Evolutionary conservation across 2,329 filamentous ascomycete species (phyloP).

Genomic region (Penicillium sp.): DNA sequence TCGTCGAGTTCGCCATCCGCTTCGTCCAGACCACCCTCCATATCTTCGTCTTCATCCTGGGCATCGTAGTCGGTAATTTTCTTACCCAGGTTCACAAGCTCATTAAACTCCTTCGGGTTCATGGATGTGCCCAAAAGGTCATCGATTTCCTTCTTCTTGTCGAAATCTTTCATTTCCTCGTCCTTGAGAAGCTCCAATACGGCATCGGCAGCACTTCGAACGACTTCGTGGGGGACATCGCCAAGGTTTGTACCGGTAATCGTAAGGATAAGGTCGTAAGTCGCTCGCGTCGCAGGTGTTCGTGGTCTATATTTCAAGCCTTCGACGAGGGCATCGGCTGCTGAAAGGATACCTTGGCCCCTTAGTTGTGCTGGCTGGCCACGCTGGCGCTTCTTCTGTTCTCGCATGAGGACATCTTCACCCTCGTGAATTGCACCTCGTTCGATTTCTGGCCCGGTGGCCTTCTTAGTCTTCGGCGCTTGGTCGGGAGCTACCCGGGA

Average conservation of each 20-base stretch:
- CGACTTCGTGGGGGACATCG: slow-evolving; percentile 87
- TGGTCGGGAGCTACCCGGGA: slow-evolving; percentile 74
- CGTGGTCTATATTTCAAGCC: slow-evolving; percentile 88
- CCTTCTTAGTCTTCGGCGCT: slow-evolving; percentile 77
- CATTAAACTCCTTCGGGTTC: slow-evolving; percentile 90
- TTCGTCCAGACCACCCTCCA: slow-evolving; percentile 67
- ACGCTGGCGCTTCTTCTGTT: slow-evolving; percentile 81
- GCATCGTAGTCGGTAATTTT: slow-evolving; percentile 99
- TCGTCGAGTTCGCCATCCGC: slow-evolving; percentile 81
- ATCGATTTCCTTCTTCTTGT: slow-evolving; percentile 97
- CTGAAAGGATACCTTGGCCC: slow-evolving; percentile 75
- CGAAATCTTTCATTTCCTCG: slow-evolving; percentile 91
- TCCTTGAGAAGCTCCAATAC: slow-evolving; percentile 91
- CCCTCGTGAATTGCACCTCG: slow-evolving; percentile 75
- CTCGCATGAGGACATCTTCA: slow-evolving; percentile 75
- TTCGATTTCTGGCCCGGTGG: slow-evolving; percentile 66
- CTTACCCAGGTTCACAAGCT: slow-evolving; percentile 92
- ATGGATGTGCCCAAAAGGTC: slow-evolving; percentile 83
- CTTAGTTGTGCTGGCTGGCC: slow-evolving; percentile 69
- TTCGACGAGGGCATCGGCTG: slow-evolving; percentile 82
- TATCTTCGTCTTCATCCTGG: slow-evolving; percentile 90
- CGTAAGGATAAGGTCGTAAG: slow-evolving; percentile 90
- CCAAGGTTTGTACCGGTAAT: slow-evolving; percentile 85
- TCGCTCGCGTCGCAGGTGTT: slow-evolving; percentile 85
- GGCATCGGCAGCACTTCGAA: slow-evolving; percentile 89